Percentiles rank a stretch among this genome's conserved stretches.
These are phyloP conservation scores for Thelonectria olida DNA, from an alignment of 2,329 filamentous ascomycete genomes.

Conservation along the genomic window DNA sequence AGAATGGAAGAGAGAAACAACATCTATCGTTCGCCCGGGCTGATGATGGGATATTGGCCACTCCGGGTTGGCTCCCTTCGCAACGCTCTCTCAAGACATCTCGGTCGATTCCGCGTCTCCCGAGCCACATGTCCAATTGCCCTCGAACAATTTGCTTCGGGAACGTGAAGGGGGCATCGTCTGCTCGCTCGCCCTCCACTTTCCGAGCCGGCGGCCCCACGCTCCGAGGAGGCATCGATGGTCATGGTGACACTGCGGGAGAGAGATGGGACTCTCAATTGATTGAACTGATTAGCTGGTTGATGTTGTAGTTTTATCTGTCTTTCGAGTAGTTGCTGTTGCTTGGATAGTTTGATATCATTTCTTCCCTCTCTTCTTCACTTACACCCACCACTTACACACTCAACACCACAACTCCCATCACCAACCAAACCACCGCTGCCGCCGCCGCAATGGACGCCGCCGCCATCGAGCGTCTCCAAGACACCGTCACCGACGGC, in stretches of 20 bases:
- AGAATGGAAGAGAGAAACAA: not conserved
- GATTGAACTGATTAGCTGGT: not conserved
- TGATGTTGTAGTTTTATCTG: not conserved
- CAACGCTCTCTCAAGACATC: too few species aligned
- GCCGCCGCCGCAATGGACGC: conserved; percentile 30
- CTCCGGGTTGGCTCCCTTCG: too few species aligned
- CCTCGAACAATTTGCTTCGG: not conserved
- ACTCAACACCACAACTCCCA: not conserved
- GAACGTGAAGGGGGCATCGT: conserved; percentile 1
- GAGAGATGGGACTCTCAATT: too few species aligned
- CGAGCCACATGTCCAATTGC: not conserved
- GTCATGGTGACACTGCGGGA: too few species aligned
- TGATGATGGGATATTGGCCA: conserved; percentile 5
- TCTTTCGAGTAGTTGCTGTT: too few species aligned
- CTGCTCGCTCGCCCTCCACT: too few species aligned
- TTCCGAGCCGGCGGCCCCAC: conserved; percentile 17
- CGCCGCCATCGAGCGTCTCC: conserved; percentile 26
- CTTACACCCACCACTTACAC: not conserved
- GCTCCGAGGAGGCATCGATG: not conserved
- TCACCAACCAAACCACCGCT: too few species aligned
- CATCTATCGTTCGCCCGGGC: not conserved
- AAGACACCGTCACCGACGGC: conserved; percentile 33
- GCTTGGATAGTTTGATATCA: too few species aligned
- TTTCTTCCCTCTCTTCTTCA: not conserved
- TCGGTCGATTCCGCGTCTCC: not conserved